Evolutionary conservation across 2,329 filamentous ascomycete species (phyloP), one percentile per base, ranked within the genome.

Genomic region (Fusarium nematophilum): DNA sequence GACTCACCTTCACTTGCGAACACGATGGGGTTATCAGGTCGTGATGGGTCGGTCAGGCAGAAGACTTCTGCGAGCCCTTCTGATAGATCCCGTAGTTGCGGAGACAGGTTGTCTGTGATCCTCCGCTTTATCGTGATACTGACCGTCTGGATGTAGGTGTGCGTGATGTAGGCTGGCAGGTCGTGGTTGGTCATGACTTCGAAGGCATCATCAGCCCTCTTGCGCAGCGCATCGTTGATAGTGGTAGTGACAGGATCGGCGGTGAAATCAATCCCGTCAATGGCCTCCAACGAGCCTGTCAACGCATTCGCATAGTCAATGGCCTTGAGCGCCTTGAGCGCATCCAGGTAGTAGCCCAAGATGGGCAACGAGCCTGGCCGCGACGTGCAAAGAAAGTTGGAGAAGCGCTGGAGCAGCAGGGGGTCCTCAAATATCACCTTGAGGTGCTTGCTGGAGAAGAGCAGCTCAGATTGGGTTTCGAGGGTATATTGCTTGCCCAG

Each of bases 61-160:
- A 92, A 93, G 0, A 91, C 89, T 70, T 93, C 90, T 0, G 89
- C 90, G 54, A 93, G 72, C 0, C 89, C 90, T 71, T 93, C 89
- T 0, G 88, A 90, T n/a, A 89, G 83, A 37, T 90, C 86, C 36
- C 84, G 81, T 18, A 91, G 76, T 64, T 89, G 81, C 1, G 83
- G 76, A 2, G 89, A 85, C 18, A 92, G 72, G 2, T 85, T 90
- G 4, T 89, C 88, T 0, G 86, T 88, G 17, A 93, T 86, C 15
- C 88, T 82, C 57, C 85, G 81, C 59, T 86, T 84, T 30, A 93
- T 88, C 21, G 88, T 90, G 13, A 85, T 74, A 66, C 86, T 90
- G n/a, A 90, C 89, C 9, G 88, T 86, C 53, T 87, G 84, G 29
- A 87, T 86, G 74, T 88, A 92, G 1, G 83, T 81, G 57, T 90